Percentiles rank a stretch among this genome's conserved stretches.
Evolutionary conservation across 2,329 filamentous ascomycete species (phyloP).

Genomic region (Onygena corvina): DNA sequence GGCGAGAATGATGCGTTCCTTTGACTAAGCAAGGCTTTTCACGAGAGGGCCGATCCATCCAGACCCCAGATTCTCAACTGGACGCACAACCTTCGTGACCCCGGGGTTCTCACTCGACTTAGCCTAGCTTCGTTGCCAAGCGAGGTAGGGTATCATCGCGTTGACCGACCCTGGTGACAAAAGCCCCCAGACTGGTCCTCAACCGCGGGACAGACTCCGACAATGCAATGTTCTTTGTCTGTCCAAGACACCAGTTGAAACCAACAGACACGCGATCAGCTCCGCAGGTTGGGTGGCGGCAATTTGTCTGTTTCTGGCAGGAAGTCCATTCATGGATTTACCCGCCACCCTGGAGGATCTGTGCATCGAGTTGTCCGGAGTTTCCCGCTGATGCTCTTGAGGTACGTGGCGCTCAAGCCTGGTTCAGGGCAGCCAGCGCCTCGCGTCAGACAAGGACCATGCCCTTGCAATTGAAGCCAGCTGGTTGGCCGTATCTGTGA

Average conservation of each 20-base stretch:
- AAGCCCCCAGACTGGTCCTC: not conserved
- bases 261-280: constrained; percentile 2
- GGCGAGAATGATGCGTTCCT: not conserved
- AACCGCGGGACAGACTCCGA: constrained; percentile 2
- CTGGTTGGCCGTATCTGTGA: constrained; percentile 4
- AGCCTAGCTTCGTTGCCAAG: constrained; percentile 5
- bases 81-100: not conserved
- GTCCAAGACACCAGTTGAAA: not conserved
- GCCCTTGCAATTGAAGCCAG: constrained; percentile 1
- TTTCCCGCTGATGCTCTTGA: not conserved
- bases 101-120: constrained; percentile 1
- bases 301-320: not conserved
- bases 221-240: not conserved
- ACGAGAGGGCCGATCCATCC: not conserved
- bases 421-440: not conserved
- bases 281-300: not conserved
- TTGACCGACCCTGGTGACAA: not conserved
- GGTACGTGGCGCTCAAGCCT: not conserved
- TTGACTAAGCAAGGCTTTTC: not conserved
- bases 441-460: not conserved
- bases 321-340: not conserved
- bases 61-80: not conserved
- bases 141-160: constrained; percentile 6
- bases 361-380: not conserved
- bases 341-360: not conserved